Conservation (phyloP, 495 filamentous ascomycete species). For the Aspergillus wentii region DNA sequence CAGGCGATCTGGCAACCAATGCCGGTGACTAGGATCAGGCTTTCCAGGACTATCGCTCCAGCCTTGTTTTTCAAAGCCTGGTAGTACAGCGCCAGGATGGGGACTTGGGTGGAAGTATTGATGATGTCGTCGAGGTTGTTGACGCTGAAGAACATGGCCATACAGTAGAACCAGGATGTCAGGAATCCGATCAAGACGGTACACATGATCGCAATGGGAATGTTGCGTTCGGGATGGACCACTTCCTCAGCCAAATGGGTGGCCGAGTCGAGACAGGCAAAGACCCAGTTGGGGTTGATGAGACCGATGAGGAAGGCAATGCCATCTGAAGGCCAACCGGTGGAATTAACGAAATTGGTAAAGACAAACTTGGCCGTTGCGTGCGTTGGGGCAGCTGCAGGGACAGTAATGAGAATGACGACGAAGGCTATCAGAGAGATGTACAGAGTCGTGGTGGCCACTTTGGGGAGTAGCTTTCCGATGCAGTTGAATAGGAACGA, state of each 20-base stretch:
- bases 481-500: conserved; percentile 54
- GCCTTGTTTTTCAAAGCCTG: conserved; percentile 20
- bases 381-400: conserved; percentile 14
- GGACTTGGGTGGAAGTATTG: conserved; percentile 15
- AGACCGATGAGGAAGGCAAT: conserved; percentile 26
- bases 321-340: conserved; percentile 22
- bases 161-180: conserved; percentile 18
- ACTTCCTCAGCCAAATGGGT: conserved; percentile 28
- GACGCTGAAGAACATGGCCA: conserved; percentile 26
- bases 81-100: conserved; percentile 18
- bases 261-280: conserved; percentile 23
- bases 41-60: conserved; percentile 20
- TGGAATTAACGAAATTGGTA: conserved; percentile 19
- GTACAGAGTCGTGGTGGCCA: conserved; percentile 40
- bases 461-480: conserved; percentile 39
- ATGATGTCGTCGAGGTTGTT: conserved; percentile 12
- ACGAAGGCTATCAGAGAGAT: conserved; percentile 41
- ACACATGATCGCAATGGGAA: conserved; percentile 20
- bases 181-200: conserved; percentile 23
- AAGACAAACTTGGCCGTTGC: conserved; percentile 19
- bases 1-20: conserved; percentile 24
- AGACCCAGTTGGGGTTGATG: conserved; percentile 22
- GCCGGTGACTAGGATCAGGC: conserved; percentile 17
- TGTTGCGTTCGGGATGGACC: conserved; percentile 14
- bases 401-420: conserved; percentile 18